Base-by-base conservation (phyloP, 2,329 filamentous ascomycete species). In the Colletotrichum sp. region DNA sequence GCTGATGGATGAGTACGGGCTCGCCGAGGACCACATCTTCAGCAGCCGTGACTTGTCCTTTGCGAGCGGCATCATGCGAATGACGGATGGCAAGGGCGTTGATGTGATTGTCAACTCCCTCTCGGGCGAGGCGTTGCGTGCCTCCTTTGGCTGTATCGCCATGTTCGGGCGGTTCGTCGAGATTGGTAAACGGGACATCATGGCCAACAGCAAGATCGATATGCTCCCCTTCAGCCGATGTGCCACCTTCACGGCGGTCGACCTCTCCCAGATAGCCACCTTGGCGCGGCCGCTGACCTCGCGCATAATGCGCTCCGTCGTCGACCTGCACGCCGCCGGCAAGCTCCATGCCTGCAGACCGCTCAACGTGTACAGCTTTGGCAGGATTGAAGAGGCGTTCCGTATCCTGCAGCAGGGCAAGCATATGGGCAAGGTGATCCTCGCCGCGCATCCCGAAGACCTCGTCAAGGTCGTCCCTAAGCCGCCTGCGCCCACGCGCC, bases 191-290 rank as follows among this genome's bases (percentile, higher is more conserved):
- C 80, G 82, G 3, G 86, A 88, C 57, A 79, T 87, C 8, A 77
- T 81, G 8, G 82, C 82, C 15, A 80, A 82, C 5, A 80, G 89
- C 1, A 84, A 85, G 1, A 88, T 89, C 85, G 75, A 78, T 2
- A 72, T 91, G 87, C 76, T 83, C 1, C 81, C 83, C 0, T 91
- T 91, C 52, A 80, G 83, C 2, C 77, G 77, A 1, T 85, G 84
- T 6, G 80, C 84, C 0, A 81, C 81, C 1, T 87, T 85, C 36
- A 77, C 78, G 24, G 82, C 82, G 63, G 77, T 88, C 5, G 84
- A 87, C 30, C 63, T 86, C 16, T 77, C 69, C 8, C 60, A 64
- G 30, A 64, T 64, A 80, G 18, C 69, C 52, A 78, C 24, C 70
- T 49, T 15, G 62, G 71, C 9, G 79, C 67, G 73, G 81, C 60